A percentile compares a stretch with the other conserved stretches of the same genome.
Conservation (phyloP, 2,329 filamentous ascomycete species). For the Monosporascus sp. region DNA sequence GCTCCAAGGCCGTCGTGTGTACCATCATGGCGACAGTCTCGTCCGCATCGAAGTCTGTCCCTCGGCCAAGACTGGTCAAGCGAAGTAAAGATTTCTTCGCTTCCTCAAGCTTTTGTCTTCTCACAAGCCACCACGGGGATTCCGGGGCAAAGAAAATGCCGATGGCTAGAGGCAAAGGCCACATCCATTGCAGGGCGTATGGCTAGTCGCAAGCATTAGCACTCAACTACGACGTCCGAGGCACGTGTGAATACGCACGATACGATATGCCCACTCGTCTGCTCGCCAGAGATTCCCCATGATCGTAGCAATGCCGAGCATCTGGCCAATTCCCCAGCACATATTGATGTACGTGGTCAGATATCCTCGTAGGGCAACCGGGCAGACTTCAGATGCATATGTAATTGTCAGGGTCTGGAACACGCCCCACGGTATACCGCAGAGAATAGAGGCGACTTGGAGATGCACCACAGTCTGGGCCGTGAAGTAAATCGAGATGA, state of each 20-base stretch:
- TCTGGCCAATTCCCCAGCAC: constrained; percentile 72
- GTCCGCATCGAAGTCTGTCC: constrained; percentile 71
- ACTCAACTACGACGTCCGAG: constrained; percentile 5
- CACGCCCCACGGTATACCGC: constrained; percentile 57
- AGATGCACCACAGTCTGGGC: constrained; percentile 54
- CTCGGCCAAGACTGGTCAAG: constrained; percentile 55
- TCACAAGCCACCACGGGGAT: constrained; percentile 72
- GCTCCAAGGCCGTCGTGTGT: constrained; percentile 77
- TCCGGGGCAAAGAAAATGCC: constrained; percentile 65
- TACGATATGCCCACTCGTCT: constrained; percentile 62
- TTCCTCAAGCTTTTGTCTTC: constrained; percentile 56
- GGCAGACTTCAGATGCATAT: constrained; percentile 68
- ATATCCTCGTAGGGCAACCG: constrained; percentile 62
- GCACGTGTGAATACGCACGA: constrained; percentile 20
- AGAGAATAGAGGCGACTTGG: constrained; percentile 56
- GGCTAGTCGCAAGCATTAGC: constrained; percentile 31
- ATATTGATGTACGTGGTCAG: constrained; percentile 70
- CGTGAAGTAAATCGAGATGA: constrained; percentile 61
- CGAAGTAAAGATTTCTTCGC: constrained; percentile 62
- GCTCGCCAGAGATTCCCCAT: constrained; percentile 58
- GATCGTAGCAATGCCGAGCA: constrained; percentile 69
- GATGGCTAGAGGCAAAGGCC: constrained; percentile 61
- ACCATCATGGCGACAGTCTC: constrained; percentile 91
- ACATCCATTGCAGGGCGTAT: constrained; percentile 73
- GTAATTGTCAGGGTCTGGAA: constrained; percentile 56